Evolutionary conservation across 2,329 filamentous ascomycete genomes (phyloP), one percentile per base, ranked within the genome.

Genomic region (Biscogniauxia sp.): DNA sequence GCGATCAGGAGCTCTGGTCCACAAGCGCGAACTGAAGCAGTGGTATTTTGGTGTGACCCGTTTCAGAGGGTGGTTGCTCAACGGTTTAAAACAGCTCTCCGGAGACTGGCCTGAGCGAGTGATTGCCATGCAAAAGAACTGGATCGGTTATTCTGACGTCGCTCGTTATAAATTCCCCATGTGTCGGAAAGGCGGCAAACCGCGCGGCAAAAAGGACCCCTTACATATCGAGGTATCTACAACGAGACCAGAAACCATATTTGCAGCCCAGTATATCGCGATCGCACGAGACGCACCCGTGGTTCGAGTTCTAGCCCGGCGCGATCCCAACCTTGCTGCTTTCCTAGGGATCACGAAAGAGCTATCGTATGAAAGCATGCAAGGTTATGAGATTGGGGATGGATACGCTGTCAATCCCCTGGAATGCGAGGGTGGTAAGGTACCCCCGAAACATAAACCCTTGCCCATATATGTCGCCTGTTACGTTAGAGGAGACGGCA

Each of bases 11-110:
- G 92, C 91, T 55, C 88, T 90, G 72, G 92, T 96, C 19, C 89
- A 95, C 75, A 90, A 93, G 77, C 80, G 86, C 61, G 85, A 85
- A 67, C 79, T 96, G 54, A 92, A 90, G 76, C 93, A 97, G 75
- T 97, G 93, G 93, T 96, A 96, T 73, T 85, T 96, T 65, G 88
- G 87, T 64, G 96, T 95, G 70, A 94, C 92, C 3, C 84, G 85
- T 54, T 95, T 91, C 70, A 87, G 90, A 63, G 87, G 94, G 57
- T 80, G 85, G 3, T 78, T 96, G 7, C 78, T 96, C 25, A 78
- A 87, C 26, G 91, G 92, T 64, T 80, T 96, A 1, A 85, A 92
- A 28, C 75, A 79, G 3, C 80, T 96, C 41, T 80, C 84, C 13
- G 79, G 84, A 65, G 77, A 86, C 20, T 97, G 93, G 93, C 93